Base-by-base conservation (phyloP, 176 grass and related monocot genomes). In the Paspalum vaginatum region DNA sequence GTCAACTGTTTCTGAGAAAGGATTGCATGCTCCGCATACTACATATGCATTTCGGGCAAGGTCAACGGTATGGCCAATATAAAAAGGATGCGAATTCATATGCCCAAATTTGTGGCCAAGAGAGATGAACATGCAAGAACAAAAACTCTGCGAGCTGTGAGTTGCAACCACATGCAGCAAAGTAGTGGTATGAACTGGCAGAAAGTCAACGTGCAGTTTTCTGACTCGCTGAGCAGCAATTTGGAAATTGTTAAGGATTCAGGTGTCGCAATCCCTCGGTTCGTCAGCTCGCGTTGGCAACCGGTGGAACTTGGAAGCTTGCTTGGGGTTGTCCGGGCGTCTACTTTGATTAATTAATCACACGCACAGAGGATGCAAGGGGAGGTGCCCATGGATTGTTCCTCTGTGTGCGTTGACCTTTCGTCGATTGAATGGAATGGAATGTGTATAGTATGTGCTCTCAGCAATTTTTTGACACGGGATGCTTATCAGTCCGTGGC, bases 1-100 rank as follows among this genome's bases (percentile, higher is more conserved):
- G 45, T 76, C 63, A 81, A 85, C 70, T 76, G 44, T 13, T 45
- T 43, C 5, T 40, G 52, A 53, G 11, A 81, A 15, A 60, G 37
- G n/a, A 7, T 2, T 15, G 60, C 10, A 66, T 45, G 51, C 15
- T 81, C 9, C 45, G 59, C 40, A 38, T 2, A 67, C 62, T 26
- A 7, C 7, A 57, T 2, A 25, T 45, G 67, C 18, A 62, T 40
- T 39, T 61, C 18, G 5, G 46, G 24, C 50, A 84, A 84, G 72
- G 81, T 84, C 81, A 76, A 84, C 41, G 11, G 81, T 48, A 17
- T 16, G 44, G 44, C 5, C 20, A 8, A 18, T 3, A 9, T 6
- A 15, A 8, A 61, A 7, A 8, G 65, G 2, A 17, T 17, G 3
- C 56, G 32, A 32, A 32, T 32, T 2, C 17, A 9, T 26, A 27